Percentiles rank a stretch among this genome's conserved stretches.
Evolutionary conservation across 768 basidiomycete genomes (phyloP).

Genomic region (Collybia nuda): DNA sequence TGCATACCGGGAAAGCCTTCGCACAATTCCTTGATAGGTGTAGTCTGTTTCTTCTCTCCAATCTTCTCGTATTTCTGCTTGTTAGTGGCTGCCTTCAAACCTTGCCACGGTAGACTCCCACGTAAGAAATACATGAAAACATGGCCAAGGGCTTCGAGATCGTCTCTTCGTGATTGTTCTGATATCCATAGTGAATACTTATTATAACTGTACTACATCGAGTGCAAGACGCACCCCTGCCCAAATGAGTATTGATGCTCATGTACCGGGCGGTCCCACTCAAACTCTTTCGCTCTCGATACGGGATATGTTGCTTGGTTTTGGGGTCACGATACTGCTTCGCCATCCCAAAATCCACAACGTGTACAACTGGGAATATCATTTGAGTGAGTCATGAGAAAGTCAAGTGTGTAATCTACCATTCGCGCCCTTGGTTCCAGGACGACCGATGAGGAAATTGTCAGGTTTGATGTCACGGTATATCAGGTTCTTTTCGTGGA

Average conservation of each 20-base stretch:
- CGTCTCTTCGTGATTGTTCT: conserved; percentile 95
- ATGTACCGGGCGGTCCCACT: conserved; percentile 99
- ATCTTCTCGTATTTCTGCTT: conserved; percentile 99
- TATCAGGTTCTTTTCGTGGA: conserved; percentile 99
- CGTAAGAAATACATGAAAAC: conserved; percentile 99
- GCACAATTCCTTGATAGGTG: conserved; percentile 94
- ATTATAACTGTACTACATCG: conserved; percentile 5
- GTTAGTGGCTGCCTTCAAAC: conserved; percentile 98
- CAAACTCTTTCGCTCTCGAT: conserved; percentile 95
- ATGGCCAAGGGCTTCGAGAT: conserved; percentile 97
- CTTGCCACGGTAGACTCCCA: conserved; percentile 98
- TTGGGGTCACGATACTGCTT: conserved; percentile 99
- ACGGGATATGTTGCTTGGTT: conserved; percentile 99
- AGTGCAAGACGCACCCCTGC: conserved; percentile 65
- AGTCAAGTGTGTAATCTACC: conserved; percentile 38
- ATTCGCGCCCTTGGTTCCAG: conserved; percentile 88
- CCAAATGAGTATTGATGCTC: conserved; percentile 99
- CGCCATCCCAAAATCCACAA: conserved; percentile 99
- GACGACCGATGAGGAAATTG: conserved; percentile 96
- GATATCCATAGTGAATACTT: conserved; percentile 4
- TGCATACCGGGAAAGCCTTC: conserved; percentile 89
- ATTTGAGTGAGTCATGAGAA: no score
- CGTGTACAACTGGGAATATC: conserved; percentile 67
- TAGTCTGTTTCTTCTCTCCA: conserved; percentile 99
- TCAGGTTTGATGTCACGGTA: conserved; percentile 99